phyloP scores from a whole-genome alignment of 1,284 basidiomycete species.

The Marasmius fiardii region DNA sequence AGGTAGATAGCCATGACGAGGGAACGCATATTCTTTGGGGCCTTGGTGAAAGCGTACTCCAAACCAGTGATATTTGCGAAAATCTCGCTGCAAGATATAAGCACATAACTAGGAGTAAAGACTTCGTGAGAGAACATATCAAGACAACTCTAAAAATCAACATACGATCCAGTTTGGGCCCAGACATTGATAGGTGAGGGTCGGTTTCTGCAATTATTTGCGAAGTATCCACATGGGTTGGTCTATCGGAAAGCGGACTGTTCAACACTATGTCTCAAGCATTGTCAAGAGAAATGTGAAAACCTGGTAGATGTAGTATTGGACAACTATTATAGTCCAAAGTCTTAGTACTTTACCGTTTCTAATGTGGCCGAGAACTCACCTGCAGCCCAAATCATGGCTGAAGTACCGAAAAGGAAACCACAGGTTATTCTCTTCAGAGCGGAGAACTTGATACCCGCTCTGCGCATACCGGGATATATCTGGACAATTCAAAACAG shows the following conservation, averaged over 20 bases:
- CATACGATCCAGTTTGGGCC: slow-evolving; percentile 65
- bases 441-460: slow-evolving; percentile 66
- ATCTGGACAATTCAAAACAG: slow-evolving; percentile 29
- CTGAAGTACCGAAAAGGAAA: slow-evolving; percentile 58
- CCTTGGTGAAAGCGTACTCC: slow-evolving; percentile 88
- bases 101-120: not conserved
- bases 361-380: not conserved
- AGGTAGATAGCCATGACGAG: slow-evolving; percentile 74
- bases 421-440: slow-evolving; percentile 76
- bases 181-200: slow-evolving; percentile 69
- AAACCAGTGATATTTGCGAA: slow-evolving; percentile 83
- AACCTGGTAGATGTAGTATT: slow-evolving; percentile 72
- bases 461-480: slow-evolving; percentile 71
- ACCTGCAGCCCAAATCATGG: slow-evolving; percentile 60
- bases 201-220: slow-evolving; percentile 39
- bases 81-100: slow-evolving; percentile 55
- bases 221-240: slow-evolving; percentile 22
- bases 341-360: not conserved
- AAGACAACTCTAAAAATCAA: slow-evolving; percentile 36
- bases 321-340: slow-evolving; percentile 41
- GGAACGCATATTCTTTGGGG: slow-evolving; percentile 78
- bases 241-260: not conserved
- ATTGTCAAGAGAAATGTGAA: not conserved
- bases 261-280: not conserved
- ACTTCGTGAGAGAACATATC: not conserved